Conservation (phyloP, 2,329 filamentous ascomycete species). For the Aspergillus luchuensis region DNA sequence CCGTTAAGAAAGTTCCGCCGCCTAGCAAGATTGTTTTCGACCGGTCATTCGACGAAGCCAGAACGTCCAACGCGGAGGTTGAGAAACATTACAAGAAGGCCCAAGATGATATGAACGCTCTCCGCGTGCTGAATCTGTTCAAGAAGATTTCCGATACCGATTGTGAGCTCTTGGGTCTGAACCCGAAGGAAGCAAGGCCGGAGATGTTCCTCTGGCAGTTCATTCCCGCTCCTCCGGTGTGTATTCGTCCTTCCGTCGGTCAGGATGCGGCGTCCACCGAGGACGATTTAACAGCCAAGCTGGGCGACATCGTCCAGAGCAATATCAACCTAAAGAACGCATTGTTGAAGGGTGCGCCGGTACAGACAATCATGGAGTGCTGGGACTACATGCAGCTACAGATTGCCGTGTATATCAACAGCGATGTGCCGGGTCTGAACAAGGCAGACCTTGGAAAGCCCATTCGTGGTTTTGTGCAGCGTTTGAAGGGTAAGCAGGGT, state of each 20-base stretch:
- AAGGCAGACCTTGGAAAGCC: constrained; percentile 84
- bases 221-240: constrained; percentile 88
- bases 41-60: constrained; percentile 78
- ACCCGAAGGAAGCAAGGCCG: constrained; percentile 81
- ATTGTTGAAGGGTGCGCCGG: constrained; percentile 76
- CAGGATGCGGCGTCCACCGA: constrained; percentile 94
- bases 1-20: constrained; percentile 80
- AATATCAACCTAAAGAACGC: constrained; percentile 84
- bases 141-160: constrained; percentile 81
- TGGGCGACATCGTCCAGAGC: constrained; percentile 94
- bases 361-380: constrained; percentile 92
- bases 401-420: constrained; percentile 97
- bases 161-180: constrained; percentile 86
- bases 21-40: constrained; percentile 83
- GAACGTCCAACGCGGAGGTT: constrained; percentile 74
- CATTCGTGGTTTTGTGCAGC: constrained; percentile 90
- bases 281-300: constrained; percentile 93
- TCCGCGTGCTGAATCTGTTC: constrained; percentile 87
- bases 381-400: constrained; percentile 97
- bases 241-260: constrained; percentile 88
- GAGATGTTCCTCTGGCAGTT: constrained; percentile 99
- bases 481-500: constrained; percentile 94
- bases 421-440: constrained; percentile 88
- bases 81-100: constrained; percentile 91
- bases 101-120: constrained; percentile 89